Evolutionary conservation across 2,329 filamentous ascomycete species (phyloP).

Genomic region (Fusarium zealandicum): DNA sequence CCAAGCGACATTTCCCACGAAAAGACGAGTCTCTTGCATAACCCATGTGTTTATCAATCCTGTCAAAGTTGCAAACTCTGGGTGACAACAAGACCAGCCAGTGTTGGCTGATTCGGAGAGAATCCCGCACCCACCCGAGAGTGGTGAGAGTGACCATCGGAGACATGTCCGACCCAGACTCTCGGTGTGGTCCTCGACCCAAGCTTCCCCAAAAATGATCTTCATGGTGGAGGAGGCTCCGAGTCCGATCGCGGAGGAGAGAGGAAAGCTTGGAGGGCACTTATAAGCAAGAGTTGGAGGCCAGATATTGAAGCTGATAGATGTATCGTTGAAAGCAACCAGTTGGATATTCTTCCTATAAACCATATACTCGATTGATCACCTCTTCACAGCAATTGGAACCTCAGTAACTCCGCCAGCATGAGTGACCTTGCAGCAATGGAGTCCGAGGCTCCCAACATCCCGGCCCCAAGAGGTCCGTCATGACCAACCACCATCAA

Average conservation of each 20-base stretch:
- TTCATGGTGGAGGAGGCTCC: constrained; percentile 14
- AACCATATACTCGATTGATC: too few species aligned
- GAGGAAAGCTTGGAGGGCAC: background rate
- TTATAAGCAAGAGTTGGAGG: background rate
- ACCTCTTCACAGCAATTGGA: background rate
- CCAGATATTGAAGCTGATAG: background rate
- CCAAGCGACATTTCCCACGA: too few species aligned
- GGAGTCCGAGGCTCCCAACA: constrained; percentile 40
- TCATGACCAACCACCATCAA: background rate
- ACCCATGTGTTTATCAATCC: too few species aligned
- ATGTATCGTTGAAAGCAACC: background rate
- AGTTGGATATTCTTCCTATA: background rate
- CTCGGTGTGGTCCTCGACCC: constrained; percentile 8
- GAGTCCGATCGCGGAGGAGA: constrained; percentile 31
- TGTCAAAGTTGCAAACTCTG: too few species aligned
- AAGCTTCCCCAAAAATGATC: constrained; percentile 16
- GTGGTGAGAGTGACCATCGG: background rate
- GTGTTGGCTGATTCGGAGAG: background rate
- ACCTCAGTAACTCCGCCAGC: background rate
- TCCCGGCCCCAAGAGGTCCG: constrained; percentile 36
- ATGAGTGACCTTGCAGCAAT: constrained; percentile 41
- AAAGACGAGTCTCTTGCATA: too few species aligned
- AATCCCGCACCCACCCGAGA: background rate
- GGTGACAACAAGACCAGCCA: too few species aligned
- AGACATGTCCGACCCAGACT: background rate